Percentiles rank a stretch among this genome's conserved stretches.
Evolutionary conservation across 1,139 yeast genomes (phyloP).

Genomic region (Pichia sp.): DNA sequence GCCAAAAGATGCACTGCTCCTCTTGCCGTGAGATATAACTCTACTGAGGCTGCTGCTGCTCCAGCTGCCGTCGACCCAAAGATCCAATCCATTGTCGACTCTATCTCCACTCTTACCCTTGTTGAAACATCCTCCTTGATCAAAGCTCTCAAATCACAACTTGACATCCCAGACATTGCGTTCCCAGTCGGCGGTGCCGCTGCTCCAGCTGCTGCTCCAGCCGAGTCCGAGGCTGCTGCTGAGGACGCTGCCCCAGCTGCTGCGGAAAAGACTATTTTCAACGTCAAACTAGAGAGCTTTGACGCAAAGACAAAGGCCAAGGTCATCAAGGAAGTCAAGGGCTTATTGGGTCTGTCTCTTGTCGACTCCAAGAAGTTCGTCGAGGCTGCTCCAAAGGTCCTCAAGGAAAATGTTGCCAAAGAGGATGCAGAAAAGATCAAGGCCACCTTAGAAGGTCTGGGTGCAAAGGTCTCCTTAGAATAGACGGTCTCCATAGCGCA

Average conservation of each 20-base stretch:
- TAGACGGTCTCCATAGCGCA: constrained; percentile 34
- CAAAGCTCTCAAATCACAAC: constrained; percentile 74
- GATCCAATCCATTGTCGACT: constrained; percentile 81
- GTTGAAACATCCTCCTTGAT: constrained; percentile 87
- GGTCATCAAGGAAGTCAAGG: constrained; percentile 94
- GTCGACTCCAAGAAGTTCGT: constrained; percentile 98
- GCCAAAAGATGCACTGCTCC: constrained; percentile 1
- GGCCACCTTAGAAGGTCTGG: constrained; percentile 86
- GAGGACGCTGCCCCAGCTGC: constrained; percentile 73
- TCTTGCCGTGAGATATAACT: constrained; percentile 17
- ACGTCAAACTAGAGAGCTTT: constrained; percentile 86
- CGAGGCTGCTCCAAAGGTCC: constrained; percentile 92
- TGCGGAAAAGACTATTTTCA: constrained; percentile 88
- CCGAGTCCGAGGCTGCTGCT: constrained; percentile 51
- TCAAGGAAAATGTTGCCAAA: constrained; percentile 81
- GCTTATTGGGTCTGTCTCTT: constrained; percentile 82
- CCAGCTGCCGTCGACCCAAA: constrained; percentile 71
- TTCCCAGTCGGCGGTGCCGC: constrained; percentile 52
- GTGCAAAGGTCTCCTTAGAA: constrained; percentile 89
- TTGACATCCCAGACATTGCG: constrained; percentile 90
- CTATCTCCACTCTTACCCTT: constrained; percentile 81
- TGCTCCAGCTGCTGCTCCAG: constrained; percentile 54
- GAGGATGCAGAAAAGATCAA: constrained; percentile 92
- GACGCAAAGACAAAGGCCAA: constrained; percentile 96
- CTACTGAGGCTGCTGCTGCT: constrained; percentile 46